These are phyloP conservation scores for Annulohypoxylon stygium DNA, from an alignment of 495 filamentous ascomycete genomes.

Conservation along the genomic window DNA sequence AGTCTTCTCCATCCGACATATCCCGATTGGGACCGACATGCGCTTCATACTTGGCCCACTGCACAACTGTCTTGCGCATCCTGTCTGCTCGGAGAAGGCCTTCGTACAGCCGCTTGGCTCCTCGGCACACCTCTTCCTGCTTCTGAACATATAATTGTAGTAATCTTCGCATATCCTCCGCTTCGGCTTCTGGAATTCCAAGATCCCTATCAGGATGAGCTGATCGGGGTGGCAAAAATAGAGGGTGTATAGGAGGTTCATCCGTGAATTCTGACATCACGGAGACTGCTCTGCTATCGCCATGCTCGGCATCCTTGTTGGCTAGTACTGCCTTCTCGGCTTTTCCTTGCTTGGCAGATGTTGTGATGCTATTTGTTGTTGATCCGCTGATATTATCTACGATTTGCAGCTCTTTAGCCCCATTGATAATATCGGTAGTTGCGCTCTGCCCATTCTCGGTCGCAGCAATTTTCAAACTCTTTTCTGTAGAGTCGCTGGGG, in stretches of 20 bases:
- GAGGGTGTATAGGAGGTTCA: slow-evolving; percentile 77
- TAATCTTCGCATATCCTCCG: slow-evolving; percentile 87
- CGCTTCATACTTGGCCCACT: slow-evolving; percentile 89
- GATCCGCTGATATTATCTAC: slow-evolving; percentile 7
- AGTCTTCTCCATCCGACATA: slow-evolving; percentile 94
- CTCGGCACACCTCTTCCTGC: slow-evolving; percentile 93
- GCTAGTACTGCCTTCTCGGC: slow-evolving; percentile 54
- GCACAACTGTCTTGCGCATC: slow-evolving; percentile 80
- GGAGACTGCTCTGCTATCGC: slow-evolving; percentile 54
- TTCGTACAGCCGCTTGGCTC: slow-evolving; percentile 78
- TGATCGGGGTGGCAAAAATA: slow-evolving; percentile 80
- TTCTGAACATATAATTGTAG: slow-evolving; percentile 91
- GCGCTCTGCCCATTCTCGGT: slow-evolving; percentile 12
- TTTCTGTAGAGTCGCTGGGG: slow-evolving; percentile 47
- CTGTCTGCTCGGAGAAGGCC: slow-evolving; percentile 82
- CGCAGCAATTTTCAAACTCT: not conserved
- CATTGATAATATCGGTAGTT: slow-evolving; percentile 19
- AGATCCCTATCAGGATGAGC: slow-evolving; percentile 82
- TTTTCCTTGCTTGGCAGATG: slow-evolving; percentile 74
- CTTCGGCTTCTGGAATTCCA: slow-evolving; percentile 83
- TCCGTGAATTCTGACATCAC: slow-evolving; percentile 63
- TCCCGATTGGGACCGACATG: slow-evolving; percentile 77
- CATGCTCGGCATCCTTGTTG: slow-evolving; percentile 26
- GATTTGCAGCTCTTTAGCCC: slow-evolving; percentile 14
- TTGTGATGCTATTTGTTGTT: slow-evolving; percentile 56